Percentiles rank a stretch among this genome's conserved stretches.
These are phyloP conservation scores for Henckelia pumila DNA, from an alignment of 257 asterid species.

Conservation along the genomic window DNA sequence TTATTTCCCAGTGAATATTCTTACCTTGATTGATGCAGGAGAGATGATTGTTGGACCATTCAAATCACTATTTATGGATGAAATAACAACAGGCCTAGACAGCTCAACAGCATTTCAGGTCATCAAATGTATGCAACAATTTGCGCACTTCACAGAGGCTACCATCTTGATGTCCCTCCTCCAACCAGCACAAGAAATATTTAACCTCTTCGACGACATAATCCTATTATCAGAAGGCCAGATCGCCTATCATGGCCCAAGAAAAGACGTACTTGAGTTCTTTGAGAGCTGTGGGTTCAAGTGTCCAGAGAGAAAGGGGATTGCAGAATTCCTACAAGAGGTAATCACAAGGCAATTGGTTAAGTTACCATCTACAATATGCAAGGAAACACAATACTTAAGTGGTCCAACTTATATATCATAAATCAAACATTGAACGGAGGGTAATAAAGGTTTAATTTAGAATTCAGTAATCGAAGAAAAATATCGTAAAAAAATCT, in stretches of 20 bases:
- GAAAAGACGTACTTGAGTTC: conserved; percentile 57
- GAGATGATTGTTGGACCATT: conserved; percentile 82
- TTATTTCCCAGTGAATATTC: neutral
- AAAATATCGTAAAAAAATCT: too few relatives aligned
- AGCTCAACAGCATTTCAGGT: conserved; percentile 77
- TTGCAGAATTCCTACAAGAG: conserved; percentile 83
- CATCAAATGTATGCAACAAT: conserved; percentile 61
- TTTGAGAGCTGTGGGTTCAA: conserved; percentile 55
- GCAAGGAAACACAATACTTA: too few relatives aligned
- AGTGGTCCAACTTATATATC: too few relatives aligned
- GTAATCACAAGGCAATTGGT: conserved; percentile 27
- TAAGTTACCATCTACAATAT: neutral
- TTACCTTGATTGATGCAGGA: conserved; percentile 38
- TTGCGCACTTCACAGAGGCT: conserved; percentile 57
- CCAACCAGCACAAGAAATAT: conserved; percentile 79
- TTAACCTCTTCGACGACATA: conserved; percentile 69
- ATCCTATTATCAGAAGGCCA: too few relatives aligned
- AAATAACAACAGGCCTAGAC: conserved; percentile 76
- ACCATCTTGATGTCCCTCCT: conserved; percentile 67
- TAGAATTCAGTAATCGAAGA: too few relatives aligned
- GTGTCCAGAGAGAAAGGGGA: conserved; percentile 77
- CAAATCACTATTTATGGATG: conserved; percentile 67
- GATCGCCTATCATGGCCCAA: conserved; percentile 66
- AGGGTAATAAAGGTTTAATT: too few relatives aligned
- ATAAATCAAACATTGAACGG: too few relatives aligned